Percentiles rank a stretch among this genome's conserved stretches.
These are phyloP conservation scores for Apiospora sp. DNA, from an alignment of 2,329 filamentous ascomycete genomes.

Conservation along the genomic window DNA sequence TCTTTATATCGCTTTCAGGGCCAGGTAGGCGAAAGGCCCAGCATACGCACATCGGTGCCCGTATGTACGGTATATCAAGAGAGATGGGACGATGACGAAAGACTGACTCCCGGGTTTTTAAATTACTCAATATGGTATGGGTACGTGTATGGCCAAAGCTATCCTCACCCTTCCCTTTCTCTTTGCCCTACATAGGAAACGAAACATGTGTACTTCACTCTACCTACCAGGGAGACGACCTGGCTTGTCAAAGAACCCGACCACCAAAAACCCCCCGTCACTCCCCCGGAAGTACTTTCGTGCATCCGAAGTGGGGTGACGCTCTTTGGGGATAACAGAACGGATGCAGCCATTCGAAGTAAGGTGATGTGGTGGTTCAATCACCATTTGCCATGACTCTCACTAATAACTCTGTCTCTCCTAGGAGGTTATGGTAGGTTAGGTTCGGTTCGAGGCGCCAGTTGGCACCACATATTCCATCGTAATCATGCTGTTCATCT, in stretches of 20 bases:
- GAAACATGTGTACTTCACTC: neutral
- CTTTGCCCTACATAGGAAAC: neutral
- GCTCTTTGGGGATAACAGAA: neutral
- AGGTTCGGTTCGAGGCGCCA: neutral
- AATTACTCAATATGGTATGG: too few species aligned
- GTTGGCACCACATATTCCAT: constrained; percentile 16
- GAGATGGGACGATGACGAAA: neutral
- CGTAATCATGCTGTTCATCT: neutral
- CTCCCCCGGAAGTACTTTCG: neutral
- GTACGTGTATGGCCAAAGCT: too few species aligned
- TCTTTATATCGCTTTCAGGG: neutral
- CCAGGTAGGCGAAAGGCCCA: neutral
- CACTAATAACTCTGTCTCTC: neutral
- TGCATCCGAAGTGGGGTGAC: constrained; percentile 7
- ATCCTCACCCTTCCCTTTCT: neutral
- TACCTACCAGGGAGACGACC: neutral
- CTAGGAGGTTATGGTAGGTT: neutral
- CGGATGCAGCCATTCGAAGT: neutral
- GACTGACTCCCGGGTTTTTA: neutral
- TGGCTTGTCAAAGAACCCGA: neutral
- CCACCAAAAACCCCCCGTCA: neutral
- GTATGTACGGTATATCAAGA: too few species aligned
- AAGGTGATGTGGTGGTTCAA: neutral
- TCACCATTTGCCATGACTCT: neutral
- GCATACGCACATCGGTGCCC: neutral